Base-by-base conservation (phyloP, 768 basidiomycete genomes). In the Leccinum variicolor region DNA sequence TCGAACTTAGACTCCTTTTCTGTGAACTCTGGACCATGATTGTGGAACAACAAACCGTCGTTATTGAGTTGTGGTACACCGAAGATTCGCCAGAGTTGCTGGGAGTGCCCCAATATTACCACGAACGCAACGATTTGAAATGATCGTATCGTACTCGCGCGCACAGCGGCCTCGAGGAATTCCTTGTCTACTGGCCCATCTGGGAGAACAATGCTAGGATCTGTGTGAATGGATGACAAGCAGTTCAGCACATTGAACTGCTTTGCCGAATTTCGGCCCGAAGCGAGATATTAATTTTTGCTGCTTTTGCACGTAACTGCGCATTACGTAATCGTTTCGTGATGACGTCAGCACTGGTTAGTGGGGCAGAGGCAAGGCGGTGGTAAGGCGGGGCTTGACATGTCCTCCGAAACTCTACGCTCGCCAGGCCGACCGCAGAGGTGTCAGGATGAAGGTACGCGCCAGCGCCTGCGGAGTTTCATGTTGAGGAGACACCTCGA, bases 71-170 rank as follows among this genome's bases (percentile, higher is more conserved):
- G 67, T 62, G 65, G 62, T 8, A 51, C 34, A 26, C 47, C 13
- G 56, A 56, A 51, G 64, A 69, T 52, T 73, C 71, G 28, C 68
- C 74, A 0, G 80, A 80, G 49, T 74, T 62, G 8, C 70, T 73
- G 21, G 85, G 85, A 49, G 85, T 86, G 34, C 84, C 15, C 84
- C 73, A 31, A 78, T 50, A 9, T 61, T 70, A 29, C 10, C 11
- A 29, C 29, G 29, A 50, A 59, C 51, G 33, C 33, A 62, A 61
- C 51, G 52, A 39, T 50, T 53, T 29, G 61, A 54, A 41, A 48
- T 43, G 15, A 60, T 29, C 50, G 55, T 61, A 4, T 69, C 71
- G 47, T 72, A 71, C 41, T 63, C 41, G 3, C n/a, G n/a, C n/a
- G n/a, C n/a, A n/a, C n/a, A 25, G 25, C 25, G 25, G 25, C 25